Evolutionary conservation across 192 early-diverging fungal species (phyloP).

Genomic region (Podila horticola): DNA sequence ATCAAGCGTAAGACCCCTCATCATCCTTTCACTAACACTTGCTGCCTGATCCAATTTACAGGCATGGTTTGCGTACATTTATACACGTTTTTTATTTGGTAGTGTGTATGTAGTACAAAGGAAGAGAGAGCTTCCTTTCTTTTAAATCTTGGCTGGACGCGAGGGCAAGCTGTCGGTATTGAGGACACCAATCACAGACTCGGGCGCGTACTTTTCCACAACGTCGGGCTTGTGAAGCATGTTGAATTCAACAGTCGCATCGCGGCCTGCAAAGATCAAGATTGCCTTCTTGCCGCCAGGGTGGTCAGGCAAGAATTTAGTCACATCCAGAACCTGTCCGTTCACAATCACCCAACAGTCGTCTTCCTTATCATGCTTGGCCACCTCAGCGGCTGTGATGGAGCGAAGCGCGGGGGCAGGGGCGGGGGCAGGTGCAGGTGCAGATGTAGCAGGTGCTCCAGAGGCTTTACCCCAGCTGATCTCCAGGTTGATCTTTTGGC

Average conservation of each 20-base stretch:
- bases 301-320: slow-evolving; percentile 82
- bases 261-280: slow-evolving; percentile 84
- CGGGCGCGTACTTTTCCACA: slow-evolving; percentile 74
- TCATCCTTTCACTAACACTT: too few relatives aligned
- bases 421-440: slow-evolving; percentile 50
- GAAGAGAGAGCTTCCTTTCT: not conserved
- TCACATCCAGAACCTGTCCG: slow-evolving; percentile 81
- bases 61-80: too few relatives aligned
- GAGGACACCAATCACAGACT: slow-evolving; percentile 45
- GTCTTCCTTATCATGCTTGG: slow-evolving; percentile 83
- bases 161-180: slow-evolving; percentile 33
- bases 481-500: slow-evolving; percentile 61
- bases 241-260: slow-evolving; percentile 88
- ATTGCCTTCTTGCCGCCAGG: slow-evolving; percentile 90
- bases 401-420: slow-evolving; percentile 53
- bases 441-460: slow-evolving; percentile 22
- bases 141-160: slow-evolving; percentile 51
- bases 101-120: too few relatives aligned
- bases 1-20: too few relatives aligned
- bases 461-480: slow-evolving; percentile 61
- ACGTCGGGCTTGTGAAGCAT: slow-evolving; percentile 88
- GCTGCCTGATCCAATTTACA: too few relatives aligned
- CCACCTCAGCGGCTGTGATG: slow-evolving; percentile 80
- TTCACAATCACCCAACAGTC: slow-evolving; percentile 93
- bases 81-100: too few relatives aligned